These are phyloP conservation scores for Telfairia occidentalis DNA, from an alignment of 331 rosid species.

Conservation along the genomic window DNA sequence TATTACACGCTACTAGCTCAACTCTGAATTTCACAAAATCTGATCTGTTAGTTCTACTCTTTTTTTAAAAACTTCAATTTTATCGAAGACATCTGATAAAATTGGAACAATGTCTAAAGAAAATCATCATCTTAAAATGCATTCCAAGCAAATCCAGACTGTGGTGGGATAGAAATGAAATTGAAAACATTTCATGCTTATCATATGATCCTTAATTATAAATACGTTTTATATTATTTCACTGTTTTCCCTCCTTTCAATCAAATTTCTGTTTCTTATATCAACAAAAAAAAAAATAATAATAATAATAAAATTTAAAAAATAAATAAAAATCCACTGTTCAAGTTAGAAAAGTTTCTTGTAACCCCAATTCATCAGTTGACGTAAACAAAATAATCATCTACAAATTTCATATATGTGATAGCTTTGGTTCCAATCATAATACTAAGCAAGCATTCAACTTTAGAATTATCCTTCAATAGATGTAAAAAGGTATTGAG, in stretches of 20 bases:
- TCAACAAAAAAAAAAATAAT: no score
- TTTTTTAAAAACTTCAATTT: no score
- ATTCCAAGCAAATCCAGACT: not conserved
- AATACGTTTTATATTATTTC: not conserved
- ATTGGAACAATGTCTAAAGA: not conserved
- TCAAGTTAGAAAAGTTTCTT: not conserved
- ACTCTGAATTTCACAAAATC: no score
- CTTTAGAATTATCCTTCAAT: not conserved
- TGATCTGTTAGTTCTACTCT: no score
- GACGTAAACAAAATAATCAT: not conserved
- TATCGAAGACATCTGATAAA: no score
- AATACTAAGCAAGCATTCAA: not conserved
- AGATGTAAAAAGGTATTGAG: not conserved
- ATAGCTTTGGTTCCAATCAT: not conserved
- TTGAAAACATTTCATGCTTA: not conserved
- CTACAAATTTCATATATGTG: not conserved
- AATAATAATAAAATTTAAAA: no score
- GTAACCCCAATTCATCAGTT: not conserved
- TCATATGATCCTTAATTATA: not conserved
- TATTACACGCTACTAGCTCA: no score
- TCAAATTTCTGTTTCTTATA: no score
- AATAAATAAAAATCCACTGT: no score
- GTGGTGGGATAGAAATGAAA: not conserved
- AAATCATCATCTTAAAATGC: not conserved
- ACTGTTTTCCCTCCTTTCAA: no score